These are phyloP conservation scores for Carpinus fangiana DNA, from an alignment of 306 rosid genomes.

Conservation along the genomic window DNA sequence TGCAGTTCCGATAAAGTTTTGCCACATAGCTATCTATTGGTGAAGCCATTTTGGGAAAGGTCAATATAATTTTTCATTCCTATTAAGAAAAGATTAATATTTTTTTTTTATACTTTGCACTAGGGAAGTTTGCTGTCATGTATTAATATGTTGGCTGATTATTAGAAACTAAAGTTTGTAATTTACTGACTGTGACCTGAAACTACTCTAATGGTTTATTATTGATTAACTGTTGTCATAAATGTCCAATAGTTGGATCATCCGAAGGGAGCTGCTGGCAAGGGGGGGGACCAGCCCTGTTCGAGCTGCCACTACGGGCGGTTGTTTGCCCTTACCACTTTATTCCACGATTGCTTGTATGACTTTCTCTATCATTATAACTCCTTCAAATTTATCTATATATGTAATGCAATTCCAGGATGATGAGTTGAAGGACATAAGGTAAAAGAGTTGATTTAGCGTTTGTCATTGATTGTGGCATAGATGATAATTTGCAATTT, in stretches of 20 bases:
- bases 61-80: conserved; percentile 6
- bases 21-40: conserved; percentile 5
- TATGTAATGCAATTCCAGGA: background rate
- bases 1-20: conserved; percentile 11
- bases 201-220: background rate
- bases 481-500: conserved; percentile 29
- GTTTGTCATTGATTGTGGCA: conserved; percentile 27
- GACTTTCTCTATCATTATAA: background rate
- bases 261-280: background rate
- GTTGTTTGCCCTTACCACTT: background rate
- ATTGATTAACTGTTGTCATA: background rate
- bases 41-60: conserved; percentile 1
- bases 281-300: background rate
- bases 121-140: background rate
- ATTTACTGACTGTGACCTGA: background rate
- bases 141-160: background rate
- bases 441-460: background rate
- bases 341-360: background rate
- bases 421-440: conserved; percentile 1
- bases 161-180: background rate
- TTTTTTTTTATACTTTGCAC: background rate
- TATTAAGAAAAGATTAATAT: background rate
- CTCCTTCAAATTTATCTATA: background rate
- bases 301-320: background rate
- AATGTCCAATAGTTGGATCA: background rate